Conservation (phyloP, 345 rosid genomes). For the Linum tenue region DNA sequence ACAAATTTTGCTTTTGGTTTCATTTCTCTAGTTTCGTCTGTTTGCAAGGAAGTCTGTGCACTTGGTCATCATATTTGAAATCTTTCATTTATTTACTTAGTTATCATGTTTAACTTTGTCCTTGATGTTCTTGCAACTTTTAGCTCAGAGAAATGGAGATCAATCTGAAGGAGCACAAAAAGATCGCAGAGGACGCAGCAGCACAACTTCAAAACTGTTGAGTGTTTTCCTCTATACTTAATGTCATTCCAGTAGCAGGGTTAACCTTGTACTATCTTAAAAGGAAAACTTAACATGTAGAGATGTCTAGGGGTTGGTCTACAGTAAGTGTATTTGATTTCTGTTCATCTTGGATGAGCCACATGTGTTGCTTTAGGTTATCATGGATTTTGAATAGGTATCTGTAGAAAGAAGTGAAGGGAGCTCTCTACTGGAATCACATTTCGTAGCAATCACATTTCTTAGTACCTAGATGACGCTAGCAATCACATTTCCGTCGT, state of each 20-base stretch:
- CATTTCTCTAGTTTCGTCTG: neutral
- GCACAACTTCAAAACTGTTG: conserved; percentile 40
- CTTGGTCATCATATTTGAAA: neutral
- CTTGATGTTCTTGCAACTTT: conserved; percentile 16
- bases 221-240: conserved; percentile 22
- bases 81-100: neutral
- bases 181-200: conserved; percentile 52
- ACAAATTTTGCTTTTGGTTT: neutral
- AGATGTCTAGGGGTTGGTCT: neutral
- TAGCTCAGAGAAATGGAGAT: conserved; percentile 64
- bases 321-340: too few species aligned
- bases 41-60: neutral
- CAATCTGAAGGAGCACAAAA: conserved; percentile 61
- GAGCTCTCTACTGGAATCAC: neutral
- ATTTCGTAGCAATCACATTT: neutral
- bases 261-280: neutral
- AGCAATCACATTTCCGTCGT: neutral
- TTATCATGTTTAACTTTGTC: neutral
- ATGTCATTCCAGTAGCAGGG: neutral
- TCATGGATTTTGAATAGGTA: too few species aligned
- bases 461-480: neutral
- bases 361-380: neutral
- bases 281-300: neutral
- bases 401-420: neutral
- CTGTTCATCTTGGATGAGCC: neutral